Evolutionary conservation across 1,284 basidiomycete genomes (phyloP), one percentile per base, ranked within the genome.

Genomic region (Cyathus olla): DNA sequence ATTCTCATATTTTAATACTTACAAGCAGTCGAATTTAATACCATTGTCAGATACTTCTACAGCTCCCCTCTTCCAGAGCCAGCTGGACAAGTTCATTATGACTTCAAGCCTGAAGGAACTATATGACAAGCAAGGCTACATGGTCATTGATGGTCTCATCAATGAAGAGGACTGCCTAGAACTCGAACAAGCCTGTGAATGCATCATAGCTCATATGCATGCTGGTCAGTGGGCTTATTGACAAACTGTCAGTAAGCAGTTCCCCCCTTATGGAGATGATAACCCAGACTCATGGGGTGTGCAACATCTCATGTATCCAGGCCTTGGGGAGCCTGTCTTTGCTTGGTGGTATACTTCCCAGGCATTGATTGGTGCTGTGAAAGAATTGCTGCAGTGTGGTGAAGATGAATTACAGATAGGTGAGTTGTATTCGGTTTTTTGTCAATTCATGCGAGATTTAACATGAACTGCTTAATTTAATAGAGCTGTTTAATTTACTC

Each of bases 231-330:
- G 93, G 94, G 79, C 85, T 0, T 83, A 92, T 66, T 82, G 90
- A 2, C 86, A 94, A 48, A 88, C 90, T 1, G 92, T 95, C 15
- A 94, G 94, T 15, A 91, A 90, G 63, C 92, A 94, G 71, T 95
- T 95, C 66, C 94, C 94, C 1, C 94, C 94, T 0, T 95, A 85
- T 70, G 87, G 84, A 53, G 77, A 85, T 31, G 82, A 82, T 37
- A 76, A 85, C 53, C 83, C 85, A 1, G 92, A 95, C 73, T 88
- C 88, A 3, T 95, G 94, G 93, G 93, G 93, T 2, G 88, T 93
- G 9, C 92, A 94, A 68, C 91, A 94, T 69, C 73, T 92, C 50
- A 93, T 94, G 92, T 91, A 94, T 68, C 92, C 91, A 1, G 88
- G 85, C 44, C 82, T 94, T 1, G 79, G 76, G 0, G 87, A 92